Evolutionary conservation across 2,329 filamentous ascomycete species (phyloP).

Genomic region (Tolypocladium endophyticum): DNA sequence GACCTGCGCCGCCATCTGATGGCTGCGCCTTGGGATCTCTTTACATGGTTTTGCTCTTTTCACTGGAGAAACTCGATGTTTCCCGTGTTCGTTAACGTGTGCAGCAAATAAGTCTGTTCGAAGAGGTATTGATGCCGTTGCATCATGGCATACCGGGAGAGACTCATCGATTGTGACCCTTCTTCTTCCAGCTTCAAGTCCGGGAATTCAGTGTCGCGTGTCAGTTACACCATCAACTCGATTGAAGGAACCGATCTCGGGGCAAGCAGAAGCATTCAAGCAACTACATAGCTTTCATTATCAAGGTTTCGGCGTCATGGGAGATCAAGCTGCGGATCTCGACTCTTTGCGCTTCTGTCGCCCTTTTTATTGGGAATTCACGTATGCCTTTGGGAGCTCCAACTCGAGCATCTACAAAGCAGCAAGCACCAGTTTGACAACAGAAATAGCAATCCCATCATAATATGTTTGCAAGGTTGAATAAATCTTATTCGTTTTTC

Average conservation of each 20-base stretch:
- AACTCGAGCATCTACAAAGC: no score
- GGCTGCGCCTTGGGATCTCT: neutral
- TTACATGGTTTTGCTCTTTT: no score
- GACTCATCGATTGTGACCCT: neutral
- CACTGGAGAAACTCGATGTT: no score
- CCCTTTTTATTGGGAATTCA: neutral
- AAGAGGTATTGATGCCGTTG: neutral
- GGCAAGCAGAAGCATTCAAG: neutral
- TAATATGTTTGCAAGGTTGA: fast-evolving
- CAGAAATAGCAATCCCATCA: neutral
- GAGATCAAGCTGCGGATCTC: neutral
- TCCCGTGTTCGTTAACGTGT: no score
- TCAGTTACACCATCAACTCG: neutral
- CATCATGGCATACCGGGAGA: no score
- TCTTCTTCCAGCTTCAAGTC: neutral
- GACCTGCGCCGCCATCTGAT: neutral
- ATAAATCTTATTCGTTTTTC: neutral
- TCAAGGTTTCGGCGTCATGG: neutral
- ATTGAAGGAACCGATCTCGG: neutral
- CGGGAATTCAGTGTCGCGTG: neutral
- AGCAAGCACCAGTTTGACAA: neutral
- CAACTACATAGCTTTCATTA: neutral
- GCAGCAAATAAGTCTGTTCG: neutral
- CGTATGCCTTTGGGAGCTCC: neutral
- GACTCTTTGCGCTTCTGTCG: neutral